Evolutionary conservation across 2,329 filamentous ascomycete genomes (phyloP), one percentile per base, ranked within the genome.

Genomic region (Celoporthe dispersa): DNA sequence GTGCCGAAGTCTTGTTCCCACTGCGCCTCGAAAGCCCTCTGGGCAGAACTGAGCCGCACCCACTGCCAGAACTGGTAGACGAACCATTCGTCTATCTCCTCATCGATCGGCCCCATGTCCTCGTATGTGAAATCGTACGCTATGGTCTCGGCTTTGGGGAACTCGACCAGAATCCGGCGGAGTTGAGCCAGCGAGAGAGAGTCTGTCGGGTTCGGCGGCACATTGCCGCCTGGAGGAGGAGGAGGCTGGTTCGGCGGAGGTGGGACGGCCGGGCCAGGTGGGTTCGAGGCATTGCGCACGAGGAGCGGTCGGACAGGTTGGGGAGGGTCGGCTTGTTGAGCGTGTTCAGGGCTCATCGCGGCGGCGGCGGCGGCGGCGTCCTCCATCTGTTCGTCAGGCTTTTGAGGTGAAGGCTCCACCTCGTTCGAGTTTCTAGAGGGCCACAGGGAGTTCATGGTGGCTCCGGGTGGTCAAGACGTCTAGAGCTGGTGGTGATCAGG

Each of bases 21-120:
- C 77, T 91, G 88, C 78, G 89, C 88, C 73, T 94, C 88, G 77
- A 97, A 98, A 2, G 91, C 90, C 51, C 89, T 85, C 77, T 93
- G 92, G 28, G 92, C 91, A 67, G 90, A 88, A 67, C 92, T 87
- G 64, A 98, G 84, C 76, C 94, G 91, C 62, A 91, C 87, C 81
- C 93, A 92, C 78, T 98, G 94, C 80, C 92, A 92, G 72, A 94
- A 90, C 75, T 92, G 92, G 81, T 98, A 98, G 67, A 91, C 90
- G 80, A 99, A 99, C 96, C 96, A 99, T 82, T 99, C 96, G 78
- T 98, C 94, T 63, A 99, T 86, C 83, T 99, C 96, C 73, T 96
- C 93, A 25, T 92, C 89, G 75, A 97, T 91, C 0, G 89, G 84
- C 31, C 91, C 90, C 68, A 87, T 87, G 79, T 95, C 92, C 35